Evolutionary conservation across 2,329 filamentous ascomycete genomes (phyloP).

Genomic region (Neopestalotiopsis clavispora): DNA sequence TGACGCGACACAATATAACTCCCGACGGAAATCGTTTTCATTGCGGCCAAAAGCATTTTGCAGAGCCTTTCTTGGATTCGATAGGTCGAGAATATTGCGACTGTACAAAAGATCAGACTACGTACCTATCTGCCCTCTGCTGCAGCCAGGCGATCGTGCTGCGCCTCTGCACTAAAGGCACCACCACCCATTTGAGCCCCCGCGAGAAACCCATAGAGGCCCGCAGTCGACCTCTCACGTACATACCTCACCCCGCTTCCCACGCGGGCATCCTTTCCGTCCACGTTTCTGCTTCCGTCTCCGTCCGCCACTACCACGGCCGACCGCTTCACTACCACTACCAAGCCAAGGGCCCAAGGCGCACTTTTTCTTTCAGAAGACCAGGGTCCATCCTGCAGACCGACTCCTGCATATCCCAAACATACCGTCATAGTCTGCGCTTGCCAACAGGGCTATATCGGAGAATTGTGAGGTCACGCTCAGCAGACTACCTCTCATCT

Average conservation of each 20-base stretch:
- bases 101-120: background rate
- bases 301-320: conserved; percentile 19
- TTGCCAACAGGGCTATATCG: conserved; percentile 40
- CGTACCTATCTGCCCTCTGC: conserved; percentile 18
- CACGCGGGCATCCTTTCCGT: conserved; percentile 19
- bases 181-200: conserved; percentile 1
- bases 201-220: conserved; percentile 31
- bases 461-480: conserved; percentile 22
- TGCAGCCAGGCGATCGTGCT: conserved; percentile 38
- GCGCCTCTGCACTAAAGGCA: conserved; percentile 29
- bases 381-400: conserved; percentile 22
- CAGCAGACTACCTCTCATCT: conserved; percentile 19
- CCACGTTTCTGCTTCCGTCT: conserved; percentile 19
- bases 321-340: conserved; percentile 19
- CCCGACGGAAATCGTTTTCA: background rate
- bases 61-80: background rate
- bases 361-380: conserved; percentile 1
- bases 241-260: conserved; percentile 22
- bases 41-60: background rate
- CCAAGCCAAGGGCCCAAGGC: conserved; percentile 19
- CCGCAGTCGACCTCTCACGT: conserved; percentile 43
- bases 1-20: background rate
- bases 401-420: conserved; percentile 29
- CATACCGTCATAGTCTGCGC: conserved; percentile 53
- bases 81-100: background rate